Evolutionary conservation across 2,329 filamentous ascomycete genomes (phyloP), one percentile per base, ranked within the genome.

Genomic region (Xylariaceae sp.): DNA sequence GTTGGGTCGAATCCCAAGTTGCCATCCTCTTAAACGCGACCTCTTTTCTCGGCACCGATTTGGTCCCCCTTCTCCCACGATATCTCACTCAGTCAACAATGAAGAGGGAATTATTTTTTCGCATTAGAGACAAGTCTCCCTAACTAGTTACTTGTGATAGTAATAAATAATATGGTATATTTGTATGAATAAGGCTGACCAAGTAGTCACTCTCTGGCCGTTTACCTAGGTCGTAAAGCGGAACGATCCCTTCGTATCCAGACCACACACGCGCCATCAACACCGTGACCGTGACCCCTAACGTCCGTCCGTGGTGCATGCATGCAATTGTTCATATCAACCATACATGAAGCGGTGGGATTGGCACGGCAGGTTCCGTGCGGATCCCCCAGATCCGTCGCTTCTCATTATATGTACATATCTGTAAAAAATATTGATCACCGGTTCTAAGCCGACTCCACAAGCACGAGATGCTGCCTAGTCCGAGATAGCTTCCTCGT

Each of bases 401-500:
- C 10, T 18, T 16, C 6, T 44, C 20, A 21, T 44, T 19, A 48
- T 29, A n/a, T n/a, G n/a, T n/a, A 37, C 21, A 50, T 50, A 50
- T 50, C 48, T 16, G 32, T 61, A 56, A 50, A 55, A 50, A n/a
- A n/a, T n/a, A 44, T 60, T 41, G 50, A 47, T 32, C 21, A 42
- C 45, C 14, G 32, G 9, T 18, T 40, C 43, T 10, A n/a, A 32
- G 44, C 26, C n/a, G n/a, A 20, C n/a, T 45, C 2, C 21, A 32
- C 21, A 2, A 10, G 7, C 3, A 19, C 9, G 5, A 21, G n/a
- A n/a, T 20, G 32, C 14, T 10, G 14, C 3, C 48, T 64, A 76
- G 56, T 81, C 79, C 7, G 67, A 69, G 57, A 79, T 71, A 20
- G 76, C 77, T 44, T 72, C 75, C 56, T 80, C 78, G 46, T 79